Percentiles rank a stretch among this genome's conserved stretches.
These are phyloP conservation scores for Plenodomus biglobosus DNA, from an alignment of 2,329 filamentous ascomycete species.

Conservation along the genomic window DNA sequence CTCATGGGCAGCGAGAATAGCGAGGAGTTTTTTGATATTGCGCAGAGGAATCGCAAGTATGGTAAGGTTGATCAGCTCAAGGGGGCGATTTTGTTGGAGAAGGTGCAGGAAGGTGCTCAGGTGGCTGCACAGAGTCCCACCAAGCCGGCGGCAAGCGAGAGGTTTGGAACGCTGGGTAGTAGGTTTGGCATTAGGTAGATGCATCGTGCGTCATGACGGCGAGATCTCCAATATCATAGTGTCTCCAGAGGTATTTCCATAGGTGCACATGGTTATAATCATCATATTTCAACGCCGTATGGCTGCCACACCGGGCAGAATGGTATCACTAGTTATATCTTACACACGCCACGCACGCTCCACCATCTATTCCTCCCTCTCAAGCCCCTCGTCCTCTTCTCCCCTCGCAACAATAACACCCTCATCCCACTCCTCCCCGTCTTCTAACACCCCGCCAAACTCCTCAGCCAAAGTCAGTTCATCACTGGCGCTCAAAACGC, in stretches of 20 bases:
- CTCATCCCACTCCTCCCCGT: constrained; percentile 35
- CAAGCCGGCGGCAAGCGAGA: constrained; percentile 30
- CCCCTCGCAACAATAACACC: constrained; percentile 27
- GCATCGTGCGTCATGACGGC: background rate
- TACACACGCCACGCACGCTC: background rate
- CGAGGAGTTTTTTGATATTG: constrained; percentile 96
- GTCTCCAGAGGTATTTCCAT: background rate
- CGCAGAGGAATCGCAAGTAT: constrained; percentile 88
- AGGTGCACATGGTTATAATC: background rate
- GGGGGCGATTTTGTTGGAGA: constrained; percentile 86
- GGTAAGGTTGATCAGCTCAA: constrained; percentile 89
- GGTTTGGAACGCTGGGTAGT: constrained; percentile 40
- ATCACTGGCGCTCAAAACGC: constrained; percentile 48
- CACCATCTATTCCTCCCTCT: background rate
- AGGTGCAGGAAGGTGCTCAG: constrained; percentile 51
- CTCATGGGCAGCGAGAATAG: constrained; percentile 84
- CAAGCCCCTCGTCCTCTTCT: constrained; percentile 11
- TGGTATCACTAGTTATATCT: background rate
- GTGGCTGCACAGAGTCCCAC: constrained; percentile 39
- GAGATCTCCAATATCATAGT: background rate
- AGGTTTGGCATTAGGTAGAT: constrained; percentile 34
- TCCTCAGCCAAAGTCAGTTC: constrained; percentile 40
- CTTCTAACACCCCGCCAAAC: constrained; percentile 33
- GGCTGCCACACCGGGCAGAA: background rate
- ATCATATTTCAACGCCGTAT: background rate